A percentile compares a stretch with the other conserved stretches of the same genome.
Evolutionary conservation across 1,139 yeast genomes (phyloP).

Genomic region (Protomyces pachydermus): DNA sequence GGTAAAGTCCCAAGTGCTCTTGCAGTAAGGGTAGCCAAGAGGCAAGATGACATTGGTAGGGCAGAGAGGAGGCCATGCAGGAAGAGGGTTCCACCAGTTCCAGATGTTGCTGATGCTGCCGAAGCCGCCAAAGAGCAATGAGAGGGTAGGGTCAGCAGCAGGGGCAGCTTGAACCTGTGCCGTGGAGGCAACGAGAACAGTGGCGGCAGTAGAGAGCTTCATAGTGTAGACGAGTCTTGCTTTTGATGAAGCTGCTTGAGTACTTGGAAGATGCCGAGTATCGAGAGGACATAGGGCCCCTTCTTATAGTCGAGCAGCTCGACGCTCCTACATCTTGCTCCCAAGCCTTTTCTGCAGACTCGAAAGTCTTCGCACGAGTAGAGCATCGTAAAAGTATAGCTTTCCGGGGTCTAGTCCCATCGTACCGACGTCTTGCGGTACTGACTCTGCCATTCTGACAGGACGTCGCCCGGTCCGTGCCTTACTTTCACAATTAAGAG

Average conservation of each 20-base stretch:
- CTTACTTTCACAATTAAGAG: no score
- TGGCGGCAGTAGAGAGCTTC: neutral
- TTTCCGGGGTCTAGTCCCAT: no score
- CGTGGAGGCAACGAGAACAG: neutral
- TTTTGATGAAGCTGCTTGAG: neutral
- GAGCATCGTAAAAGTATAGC: no score
- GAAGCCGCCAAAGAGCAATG: neutral
- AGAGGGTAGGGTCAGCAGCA: neutral
- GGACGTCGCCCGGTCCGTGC: no score
- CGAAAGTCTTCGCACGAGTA: no score
- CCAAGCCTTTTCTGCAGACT: neutral
- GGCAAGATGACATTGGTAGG: neutral
- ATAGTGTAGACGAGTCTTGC: neutral
- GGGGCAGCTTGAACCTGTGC: neutral
- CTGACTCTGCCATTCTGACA: no score
- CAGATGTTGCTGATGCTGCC: neutral
- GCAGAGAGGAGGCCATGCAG: neutral
- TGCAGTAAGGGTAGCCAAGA: neutral
- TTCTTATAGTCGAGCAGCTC: neutral
- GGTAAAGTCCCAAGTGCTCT: neutral
- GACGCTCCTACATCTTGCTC: neutral
- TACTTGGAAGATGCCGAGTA: neutral
- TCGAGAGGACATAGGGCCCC: neutral
- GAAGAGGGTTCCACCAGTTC: neutral
- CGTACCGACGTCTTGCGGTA: no score